Conservation (phyloP, 345 rosid species). For the Gynandropsis gynandra region DNA sequence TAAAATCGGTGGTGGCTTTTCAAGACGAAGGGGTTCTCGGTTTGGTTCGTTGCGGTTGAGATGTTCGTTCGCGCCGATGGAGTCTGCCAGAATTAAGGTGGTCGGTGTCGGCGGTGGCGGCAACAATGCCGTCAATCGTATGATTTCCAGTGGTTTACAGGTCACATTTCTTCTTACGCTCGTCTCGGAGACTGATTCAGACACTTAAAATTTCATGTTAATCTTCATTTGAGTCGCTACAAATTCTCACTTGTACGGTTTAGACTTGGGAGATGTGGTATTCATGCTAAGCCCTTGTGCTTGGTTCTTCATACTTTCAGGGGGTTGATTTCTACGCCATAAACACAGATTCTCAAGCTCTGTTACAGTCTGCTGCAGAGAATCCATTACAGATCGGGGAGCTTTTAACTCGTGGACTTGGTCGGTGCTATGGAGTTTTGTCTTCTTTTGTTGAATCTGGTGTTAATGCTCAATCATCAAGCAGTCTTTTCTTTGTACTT, state of each 20-base stretch:
- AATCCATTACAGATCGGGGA: constrained; percentile 93
- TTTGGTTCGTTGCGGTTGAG: constrained; percentile 27
- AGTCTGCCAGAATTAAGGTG: constrained; percentile 88
- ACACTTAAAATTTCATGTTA: not conserved
- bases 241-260: not conserved
- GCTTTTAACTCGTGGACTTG: constrained; percentile 93
- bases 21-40: constrained; percentile 23
- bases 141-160: constrained; percentile 94
- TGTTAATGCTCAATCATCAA: constrained; percentile 12
- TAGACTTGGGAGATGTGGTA: not conserved
- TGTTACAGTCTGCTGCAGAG: constrained; percentile 72
- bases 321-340: constrained; percentile 91
- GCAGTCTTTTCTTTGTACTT: constrained; percentile 6
- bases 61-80: constrained; percentile 66
- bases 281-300: too few species aligned
- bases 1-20: constrained; percentile 24
- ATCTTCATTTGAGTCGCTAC: not conserved
- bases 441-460: not conserved
- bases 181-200: not conserved
- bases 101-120: constrained; percentile 98
- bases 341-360: constrained; percentile 93
- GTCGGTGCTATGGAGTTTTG: constrained; percentile 29
- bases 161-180: constrained; percentile 26
- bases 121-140: constrained; percentile 97
- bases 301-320: constrained; percentile 32